Evolutionary conservation across 2,329 filamentous ascomycete genomes (phyloP).

Genomic region (Paramyrothecium roridum): DNA sequence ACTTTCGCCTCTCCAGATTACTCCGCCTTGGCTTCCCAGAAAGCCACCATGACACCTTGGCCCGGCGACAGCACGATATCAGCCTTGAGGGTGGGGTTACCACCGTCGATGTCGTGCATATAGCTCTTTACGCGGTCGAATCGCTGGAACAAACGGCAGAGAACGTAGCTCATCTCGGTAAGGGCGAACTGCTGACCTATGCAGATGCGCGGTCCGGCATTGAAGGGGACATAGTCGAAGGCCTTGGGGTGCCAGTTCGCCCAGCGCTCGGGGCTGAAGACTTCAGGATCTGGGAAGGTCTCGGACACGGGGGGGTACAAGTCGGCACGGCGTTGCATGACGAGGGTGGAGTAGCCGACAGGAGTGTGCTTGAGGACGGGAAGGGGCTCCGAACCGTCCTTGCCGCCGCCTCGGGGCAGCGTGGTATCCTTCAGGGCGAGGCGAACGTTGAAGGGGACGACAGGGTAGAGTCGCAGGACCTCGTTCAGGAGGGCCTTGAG

Average conservation of each 20-base stretch:
- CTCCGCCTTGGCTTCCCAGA: slow-evolving; percentile 42
- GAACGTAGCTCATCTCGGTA: slow-evolving; percentile 71
- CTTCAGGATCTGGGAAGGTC: slow-evolving; percentile 39
- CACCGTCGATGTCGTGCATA: slow-evolving; percentile 54
- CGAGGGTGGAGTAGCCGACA: slow-evolving; percentile 64
- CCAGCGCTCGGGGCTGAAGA: slow-evolving; percentile 69
- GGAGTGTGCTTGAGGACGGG: slow-evolving; percentile 63
- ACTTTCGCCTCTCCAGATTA: slow-evolving; percentile 1
- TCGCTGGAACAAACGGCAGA: slow-evolving; percentile 69
- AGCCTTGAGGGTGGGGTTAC: slow-evolving; percentile 49
- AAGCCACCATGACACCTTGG: slow-evolving; percentile 55
- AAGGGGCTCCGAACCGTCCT: slow-evolving; percentile 58
- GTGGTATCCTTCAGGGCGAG: slow-evolving; percentile 70
- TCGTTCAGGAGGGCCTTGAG: slow-evolving; percentile 72
- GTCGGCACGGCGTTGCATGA: slow-evolving; percentile 69
- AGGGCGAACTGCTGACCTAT: slow-evolving; percentile 80
- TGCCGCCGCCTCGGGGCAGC: slow-evolving; percentile 68
- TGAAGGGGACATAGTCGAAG: slow-evolving; percentile 74
- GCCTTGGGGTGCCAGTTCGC: slow-evolving; percentile 57
- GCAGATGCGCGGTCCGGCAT: slow-evolving; percentile 70
- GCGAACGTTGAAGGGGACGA: slow-evolving; percentile 77
- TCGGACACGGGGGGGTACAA: slow-evolving; percentile 53
- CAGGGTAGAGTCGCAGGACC: slow-evolving; percentile 72
- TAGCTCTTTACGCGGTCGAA: slow-evolving; percentile 61
- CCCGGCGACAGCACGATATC: slow-evolving; percentile 60